Evolutionary conservation across 106 monocot genomes (phyloP), one percentile per base, ranked within the genome.

Genomic region (Amphibolis antarctica): DNA sequence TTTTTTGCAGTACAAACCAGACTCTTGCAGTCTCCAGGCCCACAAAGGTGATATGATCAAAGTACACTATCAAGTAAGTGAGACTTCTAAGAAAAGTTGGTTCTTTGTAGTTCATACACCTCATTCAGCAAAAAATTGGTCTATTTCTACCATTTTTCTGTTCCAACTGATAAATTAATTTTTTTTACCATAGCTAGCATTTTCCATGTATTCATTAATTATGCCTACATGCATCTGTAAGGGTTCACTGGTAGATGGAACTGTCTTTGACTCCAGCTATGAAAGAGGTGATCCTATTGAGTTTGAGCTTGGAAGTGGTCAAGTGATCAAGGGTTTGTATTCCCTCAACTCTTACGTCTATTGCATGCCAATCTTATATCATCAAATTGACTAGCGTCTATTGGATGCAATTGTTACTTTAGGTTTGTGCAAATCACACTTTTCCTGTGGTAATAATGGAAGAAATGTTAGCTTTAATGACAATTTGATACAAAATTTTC

Each of bases 251-350:
- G 87, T 84, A 60, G 86, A 96, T 78, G 96, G 90, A 10, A 82
- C 61, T 51, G 86, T 87, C 66, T 96, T 96, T 75, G 96, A 96
- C 67, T 96, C 96, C 17, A 96, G 96, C 74, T 96, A 67, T 77
- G 96, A 87, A 70, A 86, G 96, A 64, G 96, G 90, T 68, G 90
- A 90, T 68, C 96, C 96, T n/a, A 83, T 98, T 72, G 96, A 82
- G 62, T 98, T 98, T 75, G 90, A 90, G 24, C 84, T 98, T 67
- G 96, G 96, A 22, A 77, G 51, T 74, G 96, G 96, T 28, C 96
- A 98, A 82, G 96, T 98, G 43, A 98, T 98, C 66, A 98, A 98
- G 79, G 96, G 96, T 93, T 66, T 53, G 44, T 5, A 55, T 23
- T 30, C 44, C 51, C 26, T 1, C 22, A 45, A 9, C 19, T 63